Evolutionary conservation across 208 protist species (phyloP), one percentile per base, ranked within the genome.

Genomic region (Trypanosoma melophagium): DNA sequence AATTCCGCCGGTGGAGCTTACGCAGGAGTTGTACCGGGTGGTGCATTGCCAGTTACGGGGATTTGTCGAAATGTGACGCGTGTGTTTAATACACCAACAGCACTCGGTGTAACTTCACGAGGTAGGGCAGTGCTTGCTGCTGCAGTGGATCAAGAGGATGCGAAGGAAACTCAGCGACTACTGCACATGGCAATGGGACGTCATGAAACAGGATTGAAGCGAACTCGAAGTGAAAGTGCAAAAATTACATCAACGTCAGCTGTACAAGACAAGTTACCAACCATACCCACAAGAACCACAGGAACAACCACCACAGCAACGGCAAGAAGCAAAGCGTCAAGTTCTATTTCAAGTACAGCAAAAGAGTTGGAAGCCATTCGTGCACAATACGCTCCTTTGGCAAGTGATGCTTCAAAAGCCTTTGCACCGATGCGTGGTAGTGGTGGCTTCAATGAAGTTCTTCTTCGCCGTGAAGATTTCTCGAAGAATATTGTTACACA

Each of bases 101-200:
- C 41, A 14, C 56, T 90, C 49, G 80, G 82, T 22, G 82, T 90
- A 13, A 79, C 81, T 2, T 71, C 70, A 14, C 76, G 81, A 7
- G 87, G 87, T 0, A 82, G 81, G 16, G 76, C 77, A 17, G 80
- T 81, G 38, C 76, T 93, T 42, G 79, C 76, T 13, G 84, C 84
- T 0, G 80, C 82, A 1, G 77, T 68, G 17, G 59, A 62, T 52
- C 74, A 82, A 41, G 81, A 80, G n/a, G 64, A 80, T 8, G 58
- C 54, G 22, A 50, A 56, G 49, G 77, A 76, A 41, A 69, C 72
- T 38, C 73, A 72, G 21, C 79, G 70, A 49, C 63, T 89, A 41
- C 70, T 87, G 35, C 69, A 72, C 13, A 70, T 57, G 7, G 71
- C 81, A 5, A 24, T 66, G 31, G 22, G 19, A 25, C n/a, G 51